Evolutionary conservation across 208 protist species (phyloP).

Genomic region (Acanthamoeba royreba): DNA sequence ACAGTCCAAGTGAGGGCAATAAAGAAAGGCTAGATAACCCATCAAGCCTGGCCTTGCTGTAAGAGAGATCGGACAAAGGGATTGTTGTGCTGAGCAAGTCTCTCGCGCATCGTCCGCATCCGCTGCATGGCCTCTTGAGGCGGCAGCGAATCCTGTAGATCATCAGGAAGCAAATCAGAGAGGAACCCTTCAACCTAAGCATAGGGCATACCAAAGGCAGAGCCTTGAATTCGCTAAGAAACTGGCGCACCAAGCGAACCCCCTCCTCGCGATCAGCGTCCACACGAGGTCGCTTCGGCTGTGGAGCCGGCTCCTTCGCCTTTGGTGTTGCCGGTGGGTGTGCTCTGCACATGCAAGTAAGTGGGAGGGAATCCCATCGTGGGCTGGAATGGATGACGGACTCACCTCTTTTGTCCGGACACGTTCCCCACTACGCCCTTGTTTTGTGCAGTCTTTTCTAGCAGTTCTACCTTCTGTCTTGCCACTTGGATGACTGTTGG

Average conservation of each 20-base stretch:
- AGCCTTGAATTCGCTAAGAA: background rate
- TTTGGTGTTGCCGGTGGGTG: background rate
- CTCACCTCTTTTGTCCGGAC: background rate
- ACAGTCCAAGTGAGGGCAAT: too few relatives aligned
- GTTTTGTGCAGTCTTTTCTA: background rate
- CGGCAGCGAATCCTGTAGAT: background rate
- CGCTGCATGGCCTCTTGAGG: background rate
- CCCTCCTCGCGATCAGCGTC: background rate
- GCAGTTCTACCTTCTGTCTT: background rate
- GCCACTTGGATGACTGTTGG: constrained; percentile 57
- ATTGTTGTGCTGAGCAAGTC: background rate
- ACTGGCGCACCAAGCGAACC: background rate
- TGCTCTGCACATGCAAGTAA: background rate
- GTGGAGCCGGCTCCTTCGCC: background rate
- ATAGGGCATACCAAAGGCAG: background rate
- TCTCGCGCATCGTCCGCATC: background rate
- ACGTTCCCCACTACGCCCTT: background rate
- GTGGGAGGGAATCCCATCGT: background rate
- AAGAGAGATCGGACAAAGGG: background rate
- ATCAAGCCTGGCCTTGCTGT: too few relatives aligned
- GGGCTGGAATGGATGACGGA: background rate
- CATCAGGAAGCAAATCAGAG: background rate
- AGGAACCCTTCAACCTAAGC: background rate
- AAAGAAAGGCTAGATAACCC: too few relatives aligned
- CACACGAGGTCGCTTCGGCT: background rate